These are phyloP conservation scores for Ceratobasidium sp. DNA, from an alignment of 1,284 basidiomycete genomes.

Conservation along the genomic window DNA sequence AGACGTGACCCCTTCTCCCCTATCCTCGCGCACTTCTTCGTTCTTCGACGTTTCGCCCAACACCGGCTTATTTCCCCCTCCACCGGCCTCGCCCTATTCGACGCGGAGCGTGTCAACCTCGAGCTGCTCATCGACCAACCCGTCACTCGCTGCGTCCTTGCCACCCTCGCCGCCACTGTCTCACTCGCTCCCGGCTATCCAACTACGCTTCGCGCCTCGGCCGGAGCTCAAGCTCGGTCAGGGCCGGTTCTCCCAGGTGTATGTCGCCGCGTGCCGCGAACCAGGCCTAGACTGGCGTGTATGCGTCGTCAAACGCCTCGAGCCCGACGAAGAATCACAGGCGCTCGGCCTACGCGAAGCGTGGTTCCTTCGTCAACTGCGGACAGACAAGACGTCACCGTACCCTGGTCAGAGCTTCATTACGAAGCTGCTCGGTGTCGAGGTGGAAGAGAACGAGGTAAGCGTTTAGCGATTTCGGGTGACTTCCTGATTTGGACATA, in stretches of 20 bases:
- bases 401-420: conserved; percentile 42
- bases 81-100: conserved; percentile 47
- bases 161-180: conserved; percentile 43
- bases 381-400: conserved; percentile 17
- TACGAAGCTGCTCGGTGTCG: conserved; percentile 41
- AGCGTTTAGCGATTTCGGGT: background rate
- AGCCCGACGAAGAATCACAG: conserved; percentile 57
- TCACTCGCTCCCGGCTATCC: conserved; percentile 38
- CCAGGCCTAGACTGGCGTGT: conserved; percentile 51
- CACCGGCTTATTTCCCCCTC: conserved; percentile 44
- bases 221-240: conserved; percentile 56
- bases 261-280: conserved; percentile 54
- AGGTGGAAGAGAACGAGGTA: conserved; percentile 40
- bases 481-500: conserved; percentile 15
- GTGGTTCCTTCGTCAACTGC: conserved; percentile 57
- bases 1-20: conserved; percentile 8
- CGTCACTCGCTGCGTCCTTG: conserved; percentile 51
- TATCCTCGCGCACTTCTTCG: conserved; percentile 50
- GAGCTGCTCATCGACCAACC: conserved; percentile 48
- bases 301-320: conserved; percentile 58
- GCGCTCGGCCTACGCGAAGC: conserved; percentile 58
- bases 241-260: conserved; percentile 58
- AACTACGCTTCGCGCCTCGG: conserved; percentile 51
- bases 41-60: conserved; percentile 51
- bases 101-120: conserved; percentile 42